phyloP scores from a whole-genome alignment of 495 filamentous ascomycete species.

The Daldinia concentrica region DNA sequence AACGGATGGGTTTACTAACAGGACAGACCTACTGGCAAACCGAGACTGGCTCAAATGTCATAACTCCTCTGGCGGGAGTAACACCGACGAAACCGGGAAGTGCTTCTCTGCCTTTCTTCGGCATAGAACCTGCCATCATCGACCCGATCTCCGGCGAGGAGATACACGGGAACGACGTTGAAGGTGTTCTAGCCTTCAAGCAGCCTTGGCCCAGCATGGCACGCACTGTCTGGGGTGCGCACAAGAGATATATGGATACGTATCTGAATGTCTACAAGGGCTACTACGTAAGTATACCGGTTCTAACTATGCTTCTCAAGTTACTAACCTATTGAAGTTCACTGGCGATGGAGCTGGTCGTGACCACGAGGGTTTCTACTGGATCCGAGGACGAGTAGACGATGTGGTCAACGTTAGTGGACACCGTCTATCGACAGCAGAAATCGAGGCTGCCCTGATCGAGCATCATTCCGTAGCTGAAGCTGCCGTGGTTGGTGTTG shows the following conservation, averaged over 20 bases:
- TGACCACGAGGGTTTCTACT: conserved; percentile 99
- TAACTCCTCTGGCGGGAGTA: conserved; percentile 77
- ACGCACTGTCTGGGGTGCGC: conserved; percentile 96
- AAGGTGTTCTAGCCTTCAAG: conserved; percentile 98
- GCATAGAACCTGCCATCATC: conserved; percentile 97
- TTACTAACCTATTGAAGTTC: conserved; percentile 70
- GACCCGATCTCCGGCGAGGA: conserved; percentile 96
- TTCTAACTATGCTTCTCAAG: conserved; percentile 6
- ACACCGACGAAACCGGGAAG: conserved; percentile 83
- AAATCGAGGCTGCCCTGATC: conserved; percentile 96
- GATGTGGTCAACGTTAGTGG: conserved; percentile 98
- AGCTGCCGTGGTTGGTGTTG: conserved; percentile 92
- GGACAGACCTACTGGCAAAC: conserved; percentile 99
- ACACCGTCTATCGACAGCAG: conserved; percentile 94
- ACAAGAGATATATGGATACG: conserved; percentile 98
- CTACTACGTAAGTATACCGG: conserved; percentile 79
- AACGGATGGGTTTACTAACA: conserved; percentile 20
- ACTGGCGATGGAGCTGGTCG: conserved; percentile 97
- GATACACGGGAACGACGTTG: conserved; percentile 94
- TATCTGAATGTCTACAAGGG: conserved; percentile 98
- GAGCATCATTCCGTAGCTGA: conserved; percentile 91
- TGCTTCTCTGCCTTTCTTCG: conserved; percentile 90
- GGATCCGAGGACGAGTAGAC: conserved; percentile 98
- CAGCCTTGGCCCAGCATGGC: conserved; percentile 99
- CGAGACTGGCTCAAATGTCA: conserved; percentile 95